Evolutionary conservation across 2,329 filamentous ascomycete genomes (phyloP), one percentile per base, ranked within the genome.

Genomic region (Botrytis byssoidea): DNA sequence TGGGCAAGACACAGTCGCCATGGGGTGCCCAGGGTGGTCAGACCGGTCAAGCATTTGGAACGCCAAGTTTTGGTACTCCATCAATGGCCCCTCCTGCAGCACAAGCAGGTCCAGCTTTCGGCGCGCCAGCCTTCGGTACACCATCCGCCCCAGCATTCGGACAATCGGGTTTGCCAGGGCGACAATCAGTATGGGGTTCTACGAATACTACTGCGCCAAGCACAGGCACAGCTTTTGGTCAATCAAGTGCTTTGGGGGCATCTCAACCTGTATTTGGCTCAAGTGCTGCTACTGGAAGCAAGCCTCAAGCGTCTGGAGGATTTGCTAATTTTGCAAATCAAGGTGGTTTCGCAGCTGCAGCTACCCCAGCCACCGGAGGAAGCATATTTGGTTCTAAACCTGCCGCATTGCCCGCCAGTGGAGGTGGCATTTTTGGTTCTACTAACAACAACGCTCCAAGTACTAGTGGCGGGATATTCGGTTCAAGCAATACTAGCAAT

Each of bases 261-360:
- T 76, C 77, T 70, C 82, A 84, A 70, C 80, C 83, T 8, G 82
- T 81, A 4, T 83, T 82, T 66, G 81, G 78, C 22, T 74, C 79
- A 48, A 77, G 79, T 12, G 74, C 75, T 37, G 81, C 76, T 42
- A 74, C 73, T 32, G 78, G 81, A 6, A 78, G 74, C 57, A 70
- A 74, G 22, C 77, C 82, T 7, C 78, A 83, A 1, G 70, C 81
- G 10, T 82, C 83, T 18, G 84, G 85, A 44, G 87, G 86, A 0
- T 89, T 89, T 77, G 84, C 88, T 37, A 83, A 83, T 40, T 90
- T 90, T 78, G 86, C 88, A 5, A 84, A 80, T 42, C 84, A 87
- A 74, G 83, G 86, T 4, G 89, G 88, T 1, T 91, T 91, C 79
- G 85, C 83, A 32, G 75, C 78, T 51, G 77, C 78, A 42, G 77